Base-by-base conservation (phyloP, 441 rosid species). In the Melastoma candidum region DNA sequence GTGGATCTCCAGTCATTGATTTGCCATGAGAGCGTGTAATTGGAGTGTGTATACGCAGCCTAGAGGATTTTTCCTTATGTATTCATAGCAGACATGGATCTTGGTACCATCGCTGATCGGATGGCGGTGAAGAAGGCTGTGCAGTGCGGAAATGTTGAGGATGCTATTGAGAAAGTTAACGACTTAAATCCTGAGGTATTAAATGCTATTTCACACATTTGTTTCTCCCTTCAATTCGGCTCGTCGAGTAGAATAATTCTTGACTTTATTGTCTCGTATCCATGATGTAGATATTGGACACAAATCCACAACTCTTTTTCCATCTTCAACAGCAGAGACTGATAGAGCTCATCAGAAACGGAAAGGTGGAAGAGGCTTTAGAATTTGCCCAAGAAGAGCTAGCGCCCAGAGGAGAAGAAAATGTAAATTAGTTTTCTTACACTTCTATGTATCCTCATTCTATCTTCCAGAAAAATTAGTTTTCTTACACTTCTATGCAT, bases 311-410 rank as follows among this genome's bases (percentile, higher is more conserved):
- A 72, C 82, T 93, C 43, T 93, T 84, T 76, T 93, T 93, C 74
- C 97, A 93, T 70, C 99, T 93, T 51, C 97, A 93, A 67, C 99
- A 93, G 68, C 97, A 93, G 63, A 85, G 89, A 65, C 67, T 93
- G 74, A 93, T 93, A 63, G 99, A 93, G 71, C 70, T 93, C 2
- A 89, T 93, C 66, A 80, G 99, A 12, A 84, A 84, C 66, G 96
- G 99, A 51, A 93, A 68, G 64, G 71, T 90, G 49, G 92, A 84
- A 29, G 98, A 89, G 71, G 97, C 98, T 57, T 68, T 88, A 68
- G 92, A 85, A 75, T 92, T 92, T 78, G 97, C 98, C 48, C 98
- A 85, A 65, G 97, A 88, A 69, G 95, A 92, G 68, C 96, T 92
- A 57, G 98, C 98, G 32, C 98, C 92, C 36, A 79, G 96, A 56